phyloP scores from a whole-genome alignment of 2,329 filamentous ascomycete species.

The Sphaerulina vaccinii region DNA sequence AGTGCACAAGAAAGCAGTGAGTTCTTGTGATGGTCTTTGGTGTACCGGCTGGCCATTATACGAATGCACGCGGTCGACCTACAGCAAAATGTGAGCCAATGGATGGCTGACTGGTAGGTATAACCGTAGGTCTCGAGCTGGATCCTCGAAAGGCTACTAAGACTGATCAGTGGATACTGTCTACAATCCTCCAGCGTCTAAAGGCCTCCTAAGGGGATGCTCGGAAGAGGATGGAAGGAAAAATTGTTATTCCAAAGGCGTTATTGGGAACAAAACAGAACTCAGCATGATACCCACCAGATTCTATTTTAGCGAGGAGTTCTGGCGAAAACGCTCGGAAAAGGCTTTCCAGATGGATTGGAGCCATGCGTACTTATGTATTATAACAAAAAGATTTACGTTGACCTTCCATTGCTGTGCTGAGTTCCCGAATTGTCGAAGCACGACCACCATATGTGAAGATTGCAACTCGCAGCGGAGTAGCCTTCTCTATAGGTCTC shows the following conservation, averaged over 20 bases:
- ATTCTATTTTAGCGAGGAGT: constrained; percentile 17
- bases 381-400: not conserved
- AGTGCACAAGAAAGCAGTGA: constrained; percentile 63
- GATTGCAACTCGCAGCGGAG: no score
- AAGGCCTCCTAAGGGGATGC: constrained; percentile 2
- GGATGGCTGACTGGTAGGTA: constrained; percentile 17
- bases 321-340: not conserved
- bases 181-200: constrained; percentile 23
- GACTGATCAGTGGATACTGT: constrained; percentile 22
- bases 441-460: no score
- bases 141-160: constrained; percentile 22
- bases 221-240: not conserved
- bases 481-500: no score
- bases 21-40: constrained; percentile 27
- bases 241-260: not conserved
- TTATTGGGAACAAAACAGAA: constrained; percentile 6
- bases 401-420: not conserved
- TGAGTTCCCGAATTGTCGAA: no score
- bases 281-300: constrained; percentile 19
- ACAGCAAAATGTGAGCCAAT: constrained; percentile 1
- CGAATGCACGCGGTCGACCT: not conserved
- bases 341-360: not conserved
- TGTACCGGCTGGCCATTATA: not conserved
- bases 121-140: constrained; percentile 21
- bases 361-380: not conserved